phyloP scores from a whole-genome alignment of 345 rosid genomes.

The Aquilaria sinensis region DNA sequence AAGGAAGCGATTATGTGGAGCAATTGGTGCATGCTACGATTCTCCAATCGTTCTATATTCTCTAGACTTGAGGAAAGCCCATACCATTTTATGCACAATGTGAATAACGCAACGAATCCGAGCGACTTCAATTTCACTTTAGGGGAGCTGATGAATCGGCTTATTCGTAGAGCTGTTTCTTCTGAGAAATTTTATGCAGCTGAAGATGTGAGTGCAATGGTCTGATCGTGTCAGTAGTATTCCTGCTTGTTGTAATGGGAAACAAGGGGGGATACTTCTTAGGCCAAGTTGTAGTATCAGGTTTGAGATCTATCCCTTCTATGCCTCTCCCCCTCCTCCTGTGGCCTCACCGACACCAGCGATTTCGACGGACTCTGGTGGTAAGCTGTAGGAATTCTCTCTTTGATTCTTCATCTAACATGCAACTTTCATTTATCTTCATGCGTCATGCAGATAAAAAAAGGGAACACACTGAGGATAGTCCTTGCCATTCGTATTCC shows the following conservation, averaged over 20 bases:
- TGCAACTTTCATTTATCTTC: too few relatives aligned
- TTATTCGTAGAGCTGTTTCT: neutral
- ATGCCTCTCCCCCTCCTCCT: neutral
- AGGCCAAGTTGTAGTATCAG: conserved; percentile 29
- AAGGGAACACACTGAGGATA: too few relatives aligned
- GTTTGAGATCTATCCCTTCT: conserved; percentile 24
- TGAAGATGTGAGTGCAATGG: neutral
- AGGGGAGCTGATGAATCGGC: neutral
- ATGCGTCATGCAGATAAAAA: too few relatives aligned
- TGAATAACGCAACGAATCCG: neutral
- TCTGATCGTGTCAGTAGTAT: neutral
- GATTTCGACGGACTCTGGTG: too few relatives aligned
- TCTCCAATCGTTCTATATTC: conserved; percentile 3
- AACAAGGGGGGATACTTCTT: conserved; percentile 21
- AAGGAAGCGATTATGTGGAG: conserved; percentile 4
- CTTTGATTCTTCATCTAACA: neutral
- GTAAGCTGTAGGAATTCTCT: neutral
- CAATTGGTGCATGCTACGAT: conserved; percentile 1
- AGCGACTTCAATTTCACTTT: conserved; percentile 1
- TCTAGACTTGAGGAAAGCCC: conserved; percentile 7
- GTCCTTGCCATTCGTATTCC: too few relatives aligned
- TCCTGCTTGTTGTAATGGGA: conserved; percentile 5
- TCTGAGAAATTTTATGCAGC: conserved; percentile 8
- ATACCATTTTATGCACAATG: neutral
- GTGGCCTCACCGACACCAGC: too few relatives aligned